Percentiles rank a stretch among this genome's conserved stretches.
Conservation (phyloP, 139 green algal species). For the Edaphochlamys debaryana region DNA sequence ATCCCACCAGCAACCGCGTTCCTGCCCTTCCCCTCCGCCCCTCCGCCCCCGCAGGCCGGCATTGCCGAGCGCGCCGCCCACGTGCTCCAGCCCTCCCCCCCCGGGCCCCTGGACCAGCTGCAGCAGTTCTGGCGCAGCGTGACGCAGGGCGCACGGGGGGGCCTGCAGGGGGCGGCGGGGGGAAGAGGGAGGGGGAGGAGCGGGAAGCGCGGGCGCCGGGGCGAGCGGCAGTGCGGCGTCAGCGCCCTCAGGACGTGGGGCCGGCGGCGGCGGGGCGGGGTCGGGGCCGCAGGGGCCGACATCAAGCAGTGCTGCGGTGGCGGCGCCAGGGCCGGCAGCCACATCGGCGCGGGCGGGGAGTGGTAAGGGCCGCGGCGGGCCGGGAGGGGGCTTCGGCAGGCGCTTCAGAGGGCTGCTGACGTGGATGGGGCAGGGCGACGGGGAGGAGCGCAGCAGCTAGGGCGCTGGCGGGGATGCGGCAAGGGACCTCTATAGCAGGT, state of each 20-base stretch:
- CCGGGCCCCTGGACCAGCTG: constrained; percentile 24
- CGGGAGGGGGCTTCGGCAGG: background rate
- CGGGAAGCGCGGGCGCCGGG: background rate
- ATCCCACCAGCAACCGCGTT: too few relatives aligned
- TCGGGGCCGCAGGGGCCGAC: too few relatives aligned
- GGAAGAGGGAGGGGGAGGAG: background rate
- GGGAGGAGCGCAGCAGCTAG: too few relatives aligned
- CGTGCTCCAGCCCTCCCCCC: background rate
- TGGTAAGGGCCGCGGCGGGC: too few relatives aligned
- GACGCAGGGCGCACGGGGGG: background rate
- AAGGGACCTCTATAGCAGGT: too few relatives aligned
- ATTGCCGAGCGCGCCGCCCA: constrained; percentile 23
- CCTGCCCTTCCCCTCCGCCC: too few relatives aligned
- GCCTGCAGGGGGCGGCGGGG: too few relatives aligned
- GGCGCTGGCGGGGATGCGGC: too few relatives aligned
- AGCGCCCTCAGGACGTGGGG: background rate
- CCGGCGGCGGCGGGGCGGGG: too few relatives aligned
- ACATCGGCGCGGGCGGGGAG: background rate
- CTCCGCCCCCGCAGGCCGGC: background rate
- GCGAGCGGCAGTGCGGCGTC: too few relatives aligned
- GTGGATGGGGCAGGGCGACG: constrained; percentile 30
- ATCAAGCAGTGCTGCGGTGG: too few relatives aligned
- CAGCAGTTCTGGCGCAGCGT: constrained; percentile 34
- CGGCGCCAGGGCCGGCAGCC: background rate
- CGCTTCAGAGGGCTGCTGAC: constrained; percentile 15